Conservation (phyloP, 192 early-diverging fungal species). For the Backusella tuberculispora region DNA sequence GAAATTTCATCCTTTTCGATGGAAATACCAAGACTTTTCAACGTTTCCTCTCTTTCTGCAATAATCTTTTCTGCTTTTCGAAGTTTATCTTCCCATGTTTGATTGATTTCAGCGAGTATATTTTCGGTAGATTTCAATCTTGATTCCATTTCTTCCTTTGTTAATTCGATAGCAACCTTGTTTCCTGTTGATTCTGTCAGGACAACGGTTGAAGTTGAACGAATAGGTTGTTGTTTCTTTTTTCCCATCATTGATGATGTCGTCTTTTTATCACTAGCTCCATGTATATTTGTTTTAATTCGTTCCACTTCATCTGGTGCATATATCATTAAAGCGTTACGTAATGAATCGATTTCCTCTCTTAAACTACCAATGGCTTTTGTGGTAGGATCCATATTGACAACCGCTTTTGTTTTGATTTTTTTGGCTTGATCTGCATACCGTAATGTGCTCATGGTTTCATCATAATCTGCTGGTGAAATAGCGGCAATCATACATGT, state of each 20-base stretch:
- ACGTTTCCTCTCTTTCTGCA: conserved; percentile 66
- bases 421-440: conserved; percentile 91
- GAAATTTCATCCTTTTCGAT: conserved; percentile 73
- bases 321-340: conserved; percentile 55
- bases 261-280: neutral
- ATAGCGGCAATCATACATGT: conserved; percentile 83
- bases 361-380: conserved; percentile 81
- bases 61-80: conserved; percentile 72
- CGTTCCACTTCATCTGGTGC: conserved; percentile 34
- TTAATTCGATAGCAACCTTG: conserved; percentile 37
- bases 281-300: conserved; percentile 18
- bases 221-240: neutral
- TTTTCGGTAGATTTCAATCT: conserved; percentile 86
- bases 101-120: conserved; percentile 80
- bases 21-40: conserved; percentile 80
- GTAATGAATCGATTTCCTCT: conserved; percentile 75
- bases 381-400: conserved; percentile 87
- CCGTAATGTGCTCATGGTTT: conserved; percentile 83
- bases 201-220: conserved; percentile 33
- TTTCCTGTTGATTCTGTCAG: conserved; percentile 49
- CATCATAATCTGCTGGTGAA: conserved; percentile 75
- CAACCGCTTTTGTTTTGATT: conserved; percentile 88
- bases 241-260: neutral
- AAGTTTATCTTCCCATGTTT: conserved; percentile 85
- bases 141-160: conserved; percentile 66